Conservation (phyloP, 768 basidiomycete genomes). For the Naganishia randhawae region DNA sequence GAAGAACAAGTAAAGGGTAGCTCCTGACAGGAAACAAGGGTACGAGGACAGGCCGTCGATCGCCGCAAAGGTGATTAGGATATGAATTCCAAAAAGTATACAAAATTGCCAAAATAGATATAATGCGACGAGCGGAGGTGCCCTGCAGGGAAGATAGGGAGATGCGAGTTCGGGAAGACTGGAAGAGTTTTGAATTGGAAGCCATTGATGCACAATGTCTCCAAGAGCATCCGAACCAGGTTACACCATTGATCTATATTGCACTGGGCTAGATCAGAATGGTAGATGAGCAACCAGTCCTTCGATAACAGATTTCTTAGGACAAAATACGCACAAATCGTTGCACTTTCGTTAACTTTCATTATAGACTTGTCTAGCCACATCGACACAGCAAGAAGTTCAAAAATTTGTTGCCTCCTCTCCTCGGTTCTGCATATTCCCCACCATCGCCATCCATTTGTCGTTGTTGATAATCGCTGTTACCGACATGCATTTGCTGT, state of each 20-base stretch:
- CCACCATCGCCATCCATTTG: constrained; percentile 40
- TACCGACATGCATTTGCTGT: constrained; percentile 29
- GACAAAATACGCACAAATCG: not conserved
- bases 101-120: not conserved
- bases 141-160: not conserved
- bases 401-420: constrained; percentile 45
- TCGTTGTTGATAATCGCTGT: constrained; percentile 29
- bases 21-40: no score
- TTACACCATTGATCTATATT: constrained; percentile 15
- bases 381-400: constrained; percentile 45
- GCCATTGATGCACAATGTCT: constrained; percentile 1
- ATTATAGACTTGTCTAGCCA: constrained; percentile 30
- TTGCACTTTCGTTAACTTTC: constrained; percentile 14
- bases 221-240: not conserved
- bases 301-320: not conserved
- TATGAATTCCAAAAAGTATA: not conserved
- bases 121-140: not conserved
- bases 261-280: not conserved
- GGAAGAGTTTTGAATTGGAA: not conserved
- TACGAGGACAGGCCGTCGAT: no score
- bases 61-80: not conserved
- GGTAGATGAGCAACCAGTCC: not conserved
- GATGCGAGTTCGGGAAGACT: not conserved
- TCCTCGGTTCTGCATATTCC: constrained; percentile 39
- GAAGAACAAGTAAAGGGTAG: no score